Percentiles rank a stretch among this genome's conserved stretches.
Conservation (phyloP, 768 basidiomycete genomes). For the Gautieria morchelliformis region DNA sequence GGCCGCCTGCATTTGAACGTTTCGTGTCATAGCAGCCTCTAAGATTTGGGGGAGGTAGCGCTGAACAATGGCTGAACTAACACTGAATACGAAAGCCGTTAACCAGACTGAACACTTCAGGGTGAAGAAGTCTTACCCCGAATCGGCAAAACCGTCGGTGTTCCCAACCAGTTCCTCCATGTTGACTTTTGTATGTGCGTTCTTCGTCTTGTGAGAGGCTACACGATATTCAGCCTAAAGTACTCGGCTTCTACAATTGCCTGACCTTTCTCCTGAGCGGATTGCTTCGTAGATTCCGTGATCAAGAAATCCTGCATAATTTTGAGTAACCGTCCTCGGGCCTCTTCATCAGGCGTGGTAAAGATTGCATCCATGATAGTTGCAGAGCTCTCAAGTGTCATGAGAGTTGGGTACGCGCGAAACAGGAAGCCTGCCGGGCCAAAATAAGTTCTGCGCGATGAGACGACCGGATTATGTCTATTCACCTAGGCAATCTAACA, state of each 20-base stretch:
- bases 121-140: constrained; percentile 55
- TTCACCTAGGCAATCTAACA: constrained; percentile 80
- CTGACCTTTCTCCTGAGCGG: constrained; percentile 58
- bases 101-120: background rate
- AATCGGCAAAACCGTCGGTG: constrained; percentile 92
- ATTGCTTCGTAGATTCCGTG: constrained; percentile 73
- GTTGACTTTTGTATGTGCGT: constrained; percentile 45
- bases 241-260: background rate
- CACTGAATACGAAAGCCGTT: constrained; percentile 36
- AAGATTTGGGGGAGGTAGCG: constrained; percentile 81
- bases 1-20: constrained; percentile 61
- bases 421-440: constrained; percentile 71
- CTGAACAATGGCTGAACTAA: constrained; percentile 90
- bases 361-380: constrained; percentile 89
- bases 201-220: constrained; percentile 27
- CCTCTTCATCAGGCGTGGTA: constrained; percentile 59
- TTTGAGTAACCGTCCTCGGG: constrained; percentile 62
- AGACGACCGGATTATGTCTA: background rate
- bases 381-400: constrained; percentile 73
- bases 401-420: constrained; percentile 83
- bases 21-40: constrained; percentile 65
- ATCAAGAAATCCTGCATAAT: constrained; percentile 90
- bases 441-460: background rate
- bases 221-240: background rate
- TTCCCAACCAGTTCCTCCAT: constrained; percentile 95